Evolutionary conservation across 2,329 filamentous ascomycete genomes (phyloP).

Genomic region (Xylaria sp.): DNA sequence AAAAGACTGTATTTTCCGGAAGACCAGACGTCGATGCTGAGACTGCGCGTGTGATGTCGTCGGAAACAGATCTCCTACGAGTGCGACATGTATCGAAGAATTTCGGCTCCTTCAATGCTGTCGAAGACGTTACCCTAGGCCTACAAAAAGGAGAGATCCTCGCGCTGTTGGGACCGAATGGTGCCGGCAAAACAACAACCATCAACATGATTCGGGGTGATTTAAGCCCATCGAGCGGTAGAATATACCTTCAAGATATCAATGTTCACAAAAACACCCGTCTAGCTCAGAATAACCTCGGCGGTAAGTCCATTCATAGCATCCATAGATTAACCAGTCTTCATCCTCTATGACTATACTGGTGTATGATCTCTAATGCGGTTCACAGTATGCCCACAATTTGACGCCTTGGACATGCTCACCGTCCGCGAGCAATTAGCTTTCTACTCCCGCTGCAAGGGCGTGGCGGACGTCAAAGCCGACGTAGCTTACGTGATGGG

Average conservation of each 20-base stretch:
- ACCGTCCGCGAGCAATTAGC: background rate
- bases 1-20: background rate
- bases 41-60: background rate
- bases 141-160: background rate
- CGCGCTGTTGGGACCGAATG: background rate
- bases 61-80: background rate
- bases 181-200: background rate
- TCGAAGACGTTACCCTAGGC: background rate
- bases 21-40: background rate
- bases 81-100: background rate
- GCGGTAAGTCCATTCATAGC: background rate
- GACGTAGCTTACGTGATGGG: background rate
- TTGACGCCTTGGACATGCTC: background rate
- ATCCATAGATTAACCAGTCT: background rate
- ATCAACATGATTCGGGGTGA: background rate
- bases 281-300: background rate
- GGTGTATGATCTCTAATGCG: background rate
- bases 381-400: background rate
- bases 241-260: background rate
- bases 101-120: background rate
- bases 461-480: background rate
- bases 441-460: background rate
- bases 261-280: background rate
- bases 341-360: background rate
- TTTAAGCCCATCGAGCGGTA: background rate